A percentile compares a stretch with the other conserved stretches of the same genome.
Evolutionary conservation across 495 filamentous ascomycete genomes (phyloP).

Genomic region (Penicillium silybi): DNA sequence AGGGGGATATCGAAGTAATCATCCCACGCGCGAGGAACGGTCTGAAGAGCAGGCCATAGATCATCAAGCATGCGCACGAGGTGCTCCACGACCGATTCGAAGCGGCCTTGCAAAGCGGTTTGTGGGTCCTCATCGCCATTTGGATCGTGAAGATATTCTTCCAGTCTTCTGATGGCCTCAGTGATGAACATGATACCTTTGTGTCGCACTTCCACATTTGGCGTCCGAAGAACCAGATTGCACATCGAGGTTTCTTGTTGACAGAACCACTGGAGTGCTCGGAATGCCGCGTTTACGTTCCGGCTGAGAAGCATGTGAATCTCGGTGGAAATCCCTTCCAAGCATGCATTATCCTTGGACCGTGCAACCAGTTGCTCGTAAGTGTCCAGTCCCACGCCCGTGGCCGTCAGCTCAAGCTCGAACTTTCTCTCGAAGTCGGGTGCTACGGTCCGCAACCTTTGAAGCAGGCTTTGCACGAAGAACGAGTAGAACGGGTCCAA

Average conservation of each 20-base stretch:
- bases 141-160: conserved; percentile 40
- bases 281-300: conserved; percentile 26
- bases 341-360: conserved; percentile 63
- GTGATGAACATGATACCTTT: conserved; percentile 54
- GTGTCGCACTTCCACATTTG: conserved; percentile 56
- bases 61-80: conserved; percentile 52
- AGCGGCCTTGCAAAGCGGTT: conserved; percentile 26
- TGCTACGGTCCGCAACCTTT: conserved; percentile 37
- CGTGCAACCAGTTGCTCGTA: conserved; percentile 76
- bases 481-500: conserved; percentile 67
- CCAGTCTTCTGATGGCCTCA: conserved; percentile 43
- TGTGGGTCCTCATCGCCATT: conserved; percentile 28
- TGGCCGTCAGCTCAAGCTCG: conserved; percentile 53
- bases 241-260: conserved; percentile 54
- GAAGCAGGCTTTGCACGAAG: conserved; percentile 62
- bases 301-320: conserved; percentile 50
- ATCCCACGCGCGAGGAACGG: conserved; percentile 63
- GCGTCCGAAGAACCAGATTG: conserved; percentile 64
- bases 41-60: conserved; percentile 53
- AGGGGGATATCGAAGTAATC: conserved; percentile 73
- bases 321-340: conserved; percentile 51
- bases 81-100: conserved; percentile 44
- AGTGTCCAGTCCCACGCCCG: conserved; percentile 68
- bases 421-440: conserved; percentile 48
- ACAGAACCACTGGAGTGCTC: conserved; percentile 60